Conservation (phyloP, 2,329 filamentous ascomycete species). For the Trichoderma cornu-damae region DNA sequence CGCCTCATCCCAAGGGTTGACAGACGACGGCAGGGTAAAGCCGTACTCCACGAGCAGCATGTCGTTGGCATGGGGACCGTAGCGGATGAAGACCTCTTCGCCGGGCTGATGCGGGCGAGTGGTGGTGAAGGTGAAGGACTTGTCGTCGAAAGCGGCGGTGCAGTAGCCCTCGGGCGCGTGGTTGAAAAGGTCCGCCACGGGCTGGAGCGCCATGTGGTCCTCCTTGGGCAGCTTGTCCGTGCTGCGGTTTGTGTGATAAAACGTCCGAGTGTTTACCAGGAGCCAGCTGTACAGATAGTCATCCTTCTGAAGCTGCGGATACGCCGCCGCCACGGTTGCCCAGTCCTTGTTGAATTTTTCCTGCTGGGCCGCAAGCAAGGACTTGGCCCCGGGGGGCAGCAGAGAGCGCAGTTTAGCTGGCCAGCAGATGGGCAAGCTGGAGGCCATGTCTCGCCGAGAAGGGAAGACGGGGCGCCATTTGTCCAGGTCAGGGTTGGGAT, state of each 20-base stretch:
- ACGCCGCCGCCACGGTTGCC: constrained; percentile 30
- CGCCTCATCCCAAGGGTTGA: constrained; percentile 50
- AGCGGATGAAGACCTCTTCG: constrained; percentile 63
- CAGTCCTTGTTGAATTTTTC: constrained; percentile 41
- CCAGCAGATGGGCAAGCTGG: constrained; percentile 46
- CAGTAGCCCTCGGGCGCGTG: constrained; percentile 50
- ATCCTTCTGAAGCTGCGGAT: constrained; percentile 31
- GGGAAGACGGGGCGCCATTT: constrained; percentile 67
- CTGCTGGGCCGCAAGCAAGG: constrained; percentile 50
- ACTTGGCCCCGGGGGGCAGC: constrained; percentile 39
- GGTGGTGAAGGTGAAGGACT: constrained; percentile 52
- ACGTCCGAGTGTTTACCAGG: constrained; percentile 58
- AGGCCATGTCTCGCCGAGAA: constrained; percentile 50
- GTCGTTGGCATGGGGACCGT: constrained; percentile 66
- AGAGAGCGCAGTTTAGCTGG: constrained; percentile 38
- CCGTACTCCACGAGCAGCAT: constrained; percentile 65
- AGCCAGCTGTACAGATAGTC: constrained; percentile 54
- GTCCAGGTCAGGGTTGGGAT: constrained; percentile 42
- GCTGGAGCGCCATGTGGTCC: constrained; percentile 65
- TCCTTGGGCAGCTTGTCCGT: constrained; percentile 41
- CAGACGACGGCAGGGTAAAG: constrained; percentile 40
- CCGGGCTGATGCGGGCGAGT: constrained; percentile 46
- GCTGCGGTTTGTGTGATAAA: constrained; percentile 49
- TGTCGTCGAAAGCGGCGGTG: constrained; percentile 45
- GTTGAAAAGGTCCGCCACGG: constrained; percentile 69